phyloP scores from a whole-genome alignment of 202 grass and related monocot species.

The Cymbopogon flexuosus region DNA sequence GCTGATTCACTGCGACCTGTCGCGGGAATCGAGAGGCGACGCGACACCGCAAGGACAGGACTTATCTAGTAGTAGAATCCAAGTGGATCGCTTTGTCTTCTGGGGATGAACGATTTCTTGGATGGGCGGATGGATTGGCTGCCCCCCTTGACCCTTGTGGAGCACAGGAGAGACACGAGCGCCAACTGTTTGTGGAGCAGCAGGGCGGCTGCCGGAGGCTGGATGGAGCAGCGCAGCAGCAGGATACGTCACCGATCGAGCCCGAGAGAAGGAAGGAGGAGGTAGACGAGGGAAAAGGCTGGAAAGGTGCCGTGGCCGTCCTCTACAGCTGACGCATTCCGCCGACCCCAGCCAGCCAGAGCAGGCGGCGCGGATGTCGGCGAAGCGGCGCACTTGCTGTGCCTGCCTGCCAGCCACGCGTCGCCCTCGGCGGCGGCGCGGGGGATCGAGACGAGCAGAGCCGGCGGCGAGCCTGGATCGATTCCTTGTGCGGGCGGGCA shows the following conservation, averaged over 20 bases:
- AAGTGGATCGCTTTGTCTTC: slow-evolving; percentile 9
- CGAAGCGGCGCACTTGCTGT: background rate
- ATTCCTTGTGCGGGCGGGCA: background rate
- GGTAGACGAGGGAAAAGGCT: background rate
- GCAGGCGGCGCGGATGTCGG: background rate
- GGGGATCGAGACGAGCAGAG: background rate
- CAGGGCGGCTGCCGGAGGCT: background rate
- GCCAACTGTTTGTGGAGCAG: slow-evolving; percentile 1
- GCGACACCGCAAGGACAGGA: background rate
- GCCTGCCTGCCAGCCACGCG: background rate
- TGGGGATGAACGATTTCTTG: slow-evolving; percentile 18
- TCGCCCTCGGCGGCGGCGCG: background rate
- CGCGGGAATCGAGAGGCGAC: background rate
- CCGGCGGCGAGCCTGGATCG: background rate
- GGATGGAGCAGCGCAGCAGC: background rate
- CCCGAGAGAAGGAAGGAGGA: background rate
- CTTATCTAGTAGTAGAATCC: background rate
- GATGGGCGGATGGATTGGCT: background rate
- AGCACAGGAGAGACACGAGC: slow-evolving; percentile 16
- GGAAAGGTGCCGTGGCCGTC: background rate
- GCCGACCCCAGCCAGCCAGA: too few species aligned
- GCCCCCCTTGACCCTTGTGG: background rate
- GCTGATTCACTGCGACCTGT: background rate
- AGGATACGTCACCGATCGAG: background rate
- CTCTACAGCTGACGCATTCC: slow-evolving; percentile 14